A percentile compares a stretch with the other conserved stretches of the same genome.
phyloP scores from a whole-genome alignment of 176 grass and related monocot species.

The Rhipidocladum racemiflorum region DNA sequence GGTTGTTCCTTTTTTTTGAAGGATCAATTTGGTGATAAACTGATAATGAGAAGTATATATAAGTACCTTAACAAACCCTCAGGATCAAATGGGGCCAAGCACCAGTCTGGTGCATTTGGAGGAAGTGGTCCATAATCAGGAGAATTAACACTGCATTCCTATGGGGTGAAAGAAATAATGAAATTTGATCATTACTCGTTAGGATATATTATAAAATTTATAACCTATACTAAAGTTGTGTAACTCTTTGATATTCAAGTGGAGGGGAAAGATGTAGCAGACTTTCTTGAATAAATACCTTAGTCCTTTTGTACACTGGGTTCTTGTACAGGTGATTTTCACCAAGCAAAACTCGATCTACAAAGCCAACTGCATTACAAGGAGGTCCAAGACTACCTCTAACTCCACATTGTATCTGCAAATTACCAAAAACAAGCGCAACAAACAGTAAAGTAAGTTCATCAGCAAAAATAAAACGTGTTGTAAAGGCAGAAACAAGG shows the following conservation, averaged over 20 bases:
- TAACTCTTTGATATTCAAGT: slow-evolving; percentile 1
- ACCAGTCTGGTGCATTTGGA: slow-evolving; percentile 78
- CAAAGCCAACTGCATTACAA: slow-evolving; percentile 85
- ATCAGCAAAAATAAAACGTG: neutral
- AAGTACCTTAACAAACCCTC: slow-evolving; percentile 90
- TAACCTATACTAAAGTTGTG: neutral
- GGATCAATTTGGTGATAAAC: neutral
- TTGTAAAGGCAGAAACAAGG: neutral
- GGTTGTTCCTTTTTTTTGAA: neutral
- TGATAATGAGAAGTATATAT: neutral
- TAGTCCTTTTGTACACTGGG: slow-evolving; percentile 90
- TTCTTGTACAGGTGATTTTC: slow-evolving; percentile 84
- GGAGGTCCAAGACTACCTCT: slow-evolving; percentile 83
- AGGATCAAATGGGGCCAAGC: slow-evolving; percentile 86
- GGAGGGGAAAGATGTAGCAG: neutral
- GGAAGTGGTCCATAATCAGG: slow-evolving; percentile 91
- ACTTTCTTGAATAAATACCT: slow-evolving; percentile 47
- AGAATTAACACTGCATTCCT: slow-evolving; percentile 95
- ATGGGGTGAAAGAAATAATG: slow-evolving; percentile 18
- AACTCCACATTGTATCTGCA: slow-evolving; percentile 71
- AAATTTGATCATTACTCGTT: neutral
- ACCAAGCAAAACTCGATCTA: slow-evolving; percentile 76
- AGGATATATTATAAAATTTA: neutral
- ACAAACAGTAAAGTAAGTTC: neutral
- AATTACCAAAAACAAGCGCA: slow-evolving; percentile 33